These are phyloP conservation scores for Noccaea bulbosa DNA, from an alignment of 345 rosid species.

Conservation along the genomic window DNA sequence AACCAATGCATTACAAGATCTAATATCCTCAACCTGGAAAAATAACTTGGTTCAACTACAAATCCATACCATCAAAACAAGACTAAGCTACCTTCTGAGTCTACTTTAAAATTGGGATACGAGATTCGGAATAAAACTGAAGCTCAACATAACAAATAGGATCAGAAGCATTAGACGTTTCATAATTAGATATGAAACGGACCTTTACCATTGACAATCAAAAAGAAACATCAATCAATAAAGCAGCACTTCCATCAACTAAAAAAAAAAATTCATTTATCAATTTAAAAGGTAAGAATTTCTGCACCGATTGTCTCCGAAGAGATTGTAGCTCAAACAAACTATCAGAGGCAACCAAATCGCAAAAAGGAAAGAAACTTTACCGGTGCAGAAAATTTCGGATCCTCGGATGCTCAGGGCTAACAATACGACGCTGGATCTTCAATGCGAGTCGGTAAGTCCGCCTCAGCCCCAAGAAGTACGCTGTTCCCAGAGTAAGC, in stretches of 20 bases:
- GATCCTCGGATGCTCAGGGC: slow-evolving; percentile 58
- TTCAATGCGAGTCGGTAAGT: slow-evolving; percentile 68
- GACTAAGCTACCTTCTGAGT: not conserved
- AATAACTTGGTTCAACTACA: not conserved
- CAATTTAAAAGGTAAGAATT: not conserved
- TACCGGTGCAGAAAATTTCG: slow-evolving; percentile 69
- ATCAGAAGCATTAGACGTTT: not conserved
- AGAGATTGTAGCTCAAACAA: slow-evolving; percentile 1
- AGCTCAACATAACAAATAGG: not conserved
- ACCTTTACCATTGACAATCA: not conserved
- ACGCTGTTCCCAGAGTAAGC: slow-evolving; percentile 80
- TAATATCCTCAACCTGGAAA: not conserved
- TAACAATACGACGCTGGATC: slow-evolving; percentile 66
- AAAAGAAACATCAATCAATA: not conserved
- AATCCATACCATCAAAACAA: not conserved
- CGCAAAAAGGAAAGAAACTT: not conserved
- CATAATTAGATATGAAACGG: not conserved
- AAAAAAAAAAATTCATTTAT: not conserved
- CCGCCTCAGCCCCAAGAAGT: slow-evolving; percentile 82
- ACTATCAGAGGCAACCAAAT: slow-evolving; percentile 10
- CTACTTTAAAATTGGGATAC: not conserved
- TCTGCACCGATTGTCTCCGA: slow-evolving; percentile 1
- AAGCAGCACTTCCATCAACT: not conserved
- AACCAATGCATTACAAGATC: not conserved
- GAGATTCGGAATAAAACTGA: not conserved